phyloP scores from a whole-genome alignment of 139 green algal species.

The Chlamydomonas sp. region DNA sequence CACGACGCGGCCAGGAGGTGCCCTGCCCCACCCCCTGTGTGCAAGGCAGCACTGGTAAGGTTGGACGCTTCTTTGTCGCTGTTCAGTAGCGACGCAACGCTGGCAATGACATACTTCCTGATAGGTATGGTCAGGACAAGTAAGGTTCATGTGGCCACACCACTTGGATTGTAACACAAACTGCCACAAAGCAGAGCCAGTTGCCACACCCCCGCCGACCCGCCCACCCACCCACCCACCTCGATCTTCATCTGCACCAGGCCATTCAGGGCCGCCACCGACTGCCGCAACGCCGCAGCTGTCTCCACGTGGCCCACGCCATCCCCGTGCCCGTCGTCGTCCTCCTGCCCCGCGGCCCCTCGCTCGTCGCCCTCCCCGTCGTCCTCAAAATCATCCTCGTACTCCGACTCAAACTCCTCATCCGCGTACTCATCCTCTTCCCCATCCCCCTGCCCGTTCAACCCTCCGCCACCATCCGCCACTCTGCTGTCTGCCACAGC shows the following conservation, averaged over 20 bases:
- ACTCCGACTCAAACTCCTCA: conserved; percentile 23
- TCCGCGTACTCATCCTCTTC: conserved; percentile 8
- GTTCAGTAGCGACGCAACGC: neutral
- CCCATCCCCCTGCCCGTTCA: neutral
- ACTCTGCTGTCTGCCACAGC: no score
- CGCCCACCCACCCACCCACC: no score
- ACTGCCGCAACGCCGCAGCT: conserved; percentile 15
- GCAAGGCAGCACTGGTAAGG: neutral
- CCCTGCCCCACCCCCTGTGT: neutral
- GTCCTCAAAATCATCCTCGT: neutral
- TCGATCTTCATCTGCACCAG: conserved; percentile 33
- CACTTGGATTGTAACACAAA: no score
- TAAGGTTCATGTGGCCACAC: neutral
- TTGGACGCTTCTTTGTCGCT: neutral
- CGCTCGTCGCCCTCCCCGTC: conserved; percentile 1
- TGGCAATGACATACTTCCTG: neutral
- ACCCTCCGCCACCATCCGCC: neutral
- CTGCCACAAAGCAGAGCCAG: neutral
- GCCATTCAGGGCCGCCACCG: conserved; percentile 12
- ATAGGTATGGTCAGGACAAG: neutral
- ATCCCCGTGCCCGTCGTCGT: neutral
- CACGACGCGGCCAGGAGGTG: neutral
- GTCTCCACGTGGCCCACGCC: neutral
- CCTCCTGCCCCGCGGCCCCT: neutral
- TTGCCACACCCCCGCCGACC: no score